Base-by-base conservation (phyloP, 2,329 filamentous ascomycete species). In the Cercospora sp. region DNA sequence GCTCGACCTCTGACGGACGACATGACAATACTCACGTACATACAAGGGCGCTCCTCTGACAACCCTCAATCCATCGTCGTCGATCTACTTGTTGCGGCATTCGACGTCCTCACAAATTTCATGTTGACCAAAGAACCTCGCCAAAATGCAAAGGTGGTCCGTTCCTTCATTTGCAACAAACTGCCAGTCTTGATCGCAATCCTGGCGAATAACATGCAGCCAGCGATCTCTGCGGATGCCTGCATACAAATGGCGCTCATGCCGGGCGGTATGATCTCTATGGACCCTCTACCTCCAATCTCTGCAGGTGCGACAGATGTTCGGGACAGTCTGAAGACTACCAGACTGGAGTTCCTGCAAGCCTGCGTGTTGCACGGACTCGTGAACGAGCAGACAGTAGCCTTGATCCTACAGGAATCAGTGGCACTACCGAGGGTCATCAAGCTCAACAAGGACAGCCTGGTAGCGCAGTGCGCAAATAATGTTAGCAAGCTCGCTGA, bases 281-380 rank as follows among this genome's bases (percentile, higher is more conserved):
- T 91, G 71, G 87, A 88, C 4, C 87, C 88, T 0, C 84, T 90
- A 64, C 89, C 88, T 10, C 86, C 87, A 60, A 85, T 88, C 73
- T 89, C 90, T 67, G 84, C 87, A 62, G 87, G 87, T 23, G 80
- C 81, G 23, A 83, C 84, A 77, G 81, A 81, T 36, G 82, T 79
- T 12, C 87, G 85, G 63, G 86, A 85, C 63, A 83, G 86, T 42
- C 81, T 91, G 2, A 87, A 88, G 30, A 86, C 89, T 68, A 92
- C 92, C 30, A 87, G 90, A 28, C 91, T 91, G 80, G 83, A 97
- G 69, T 98, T 98, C 72, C 87, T 96, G 48, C 95, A 96, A 71
- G 90, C 94, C 0, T 99, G 95, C 77, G 92, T 92, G 64, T 84
- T 97, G 45, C 94, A 98, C 78, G 89, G 89, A 0, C 83, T 99